Conservation (phyloP, 306 rosid genomes). For the Sesbania bispinosa region DNA sequence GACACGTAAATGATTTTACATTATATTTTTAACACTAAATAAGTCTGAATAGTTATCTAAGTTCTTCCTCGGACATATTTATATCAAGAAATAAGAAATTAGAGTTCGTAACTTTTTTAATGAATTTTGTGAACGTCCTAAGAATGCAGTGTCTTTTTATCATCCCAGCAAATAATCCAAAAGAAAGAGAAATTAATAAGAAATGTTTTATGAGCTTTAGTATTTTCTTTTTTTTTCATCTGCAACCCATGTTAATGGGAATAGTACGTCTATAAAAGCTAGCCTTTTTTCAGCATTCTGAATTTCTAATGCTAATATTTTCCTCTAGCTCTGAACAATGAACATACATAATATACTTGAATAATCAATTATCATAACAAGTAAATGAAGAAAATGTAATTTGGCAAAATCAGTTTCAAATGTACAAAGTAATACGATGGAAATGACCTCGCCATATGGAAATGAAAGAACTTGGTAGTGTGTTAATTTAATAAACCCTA, state of each 20-base stretch:
- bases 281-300: neutral
- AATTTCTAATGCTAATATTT: neutral
- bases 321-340: neutral
- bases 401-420: constrained; percentile 24
- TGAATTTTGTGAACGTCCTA: neutral
- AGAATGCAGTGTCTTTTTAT: neutral
- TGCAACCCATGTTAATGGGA: neutral
- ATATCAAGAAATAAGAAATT: too few relatives aligned
- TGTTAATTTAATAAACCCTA: constrained; percentile 22
- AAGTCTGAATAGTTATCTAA: too few relatives aligned
- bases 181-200: neutral
- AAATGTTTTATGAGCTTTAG: neutral
- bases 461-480: constrained; percentile 15
- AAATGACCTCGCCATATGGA: constrained; percentile 12
- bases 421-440: constrained; percentile 27
- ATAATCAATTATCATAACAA: constrained; percentile 16
- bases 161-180: neutral
- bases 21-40: too few relatives aligned
- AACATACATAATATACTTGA: neutral
- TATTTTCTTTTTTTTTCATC: neutral
- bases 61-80: too few relatives aligned
- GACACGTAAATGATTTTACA: too few relatives aligned
- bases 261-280: neutral
- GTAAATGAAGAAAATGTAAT: constrained; percentile 9
- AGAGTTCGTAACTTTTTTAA: too few relatives aligned